Base-by-base conservation (phyloP, 139 green algal genomes). In the Picochlorum sp. region DNA sequence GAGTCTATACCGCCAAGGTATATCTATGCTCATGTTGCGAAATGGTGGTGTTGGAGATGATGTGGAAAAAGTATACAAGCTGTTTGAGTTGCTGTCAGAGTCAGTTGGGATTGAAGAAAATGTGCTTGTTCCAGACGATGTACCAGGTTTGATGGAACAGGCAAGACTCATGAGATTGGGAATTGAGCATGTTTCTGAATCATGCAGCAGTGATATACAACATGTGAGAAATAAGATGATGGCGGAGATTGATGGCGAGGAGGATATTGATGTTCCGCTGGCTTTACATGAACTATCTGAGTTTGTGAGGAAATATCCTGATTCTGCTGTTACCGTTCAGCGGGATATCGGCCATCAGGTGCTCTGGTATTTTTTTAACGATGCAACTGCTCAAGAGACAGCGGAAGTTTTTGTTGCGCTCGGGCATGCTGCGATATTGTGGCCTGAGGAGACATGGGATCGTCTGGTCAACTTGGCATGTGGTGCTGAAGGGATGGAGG, bases 211-310 rank as follows among this genome's bases (percentile, higher is more conserved):
- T 7, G 51, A 22, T 14, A 10, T 39, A 14, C 7, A 59, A 44
- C 18, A 44, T n/a, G 7, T 59, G 35, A 24, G 39, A 26, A 8
- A 64, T 2, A 3, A 30, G 20, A 36, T 47, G 22, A 12, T 56
- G 31, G 33, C 61, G 28, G 0, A 51, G 61, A 3, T 51, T 51
- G 3, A 39, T 20, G 1, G 25, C 30, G 16, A 69, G 25, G 37
- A 69, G 29, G 8, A 54, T 7, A 35, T 69, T 47, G 39, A 47
- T 18, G 39, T 47, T 47, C 18, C 39, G 18, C 39, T 18, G 39
- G 18, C 18, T 18, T 18, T 47, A 25, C 39, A 47, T 25, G 18
- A 47, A 18, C 39, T 47, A 18, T 18, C 39, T 18, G 18, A 47
- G 39, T 47, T 47, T 18, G 18, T 47, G 39, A 25, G 18, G 39